A percentile compares a stretch with the other conserved stretches of the same genome.
These are phyloP conservation scores for Arthroderma uncinatum DNA, from an alignment of 2,329 filamentous ascomycete species.

Conservation along the genomic window DNA sequence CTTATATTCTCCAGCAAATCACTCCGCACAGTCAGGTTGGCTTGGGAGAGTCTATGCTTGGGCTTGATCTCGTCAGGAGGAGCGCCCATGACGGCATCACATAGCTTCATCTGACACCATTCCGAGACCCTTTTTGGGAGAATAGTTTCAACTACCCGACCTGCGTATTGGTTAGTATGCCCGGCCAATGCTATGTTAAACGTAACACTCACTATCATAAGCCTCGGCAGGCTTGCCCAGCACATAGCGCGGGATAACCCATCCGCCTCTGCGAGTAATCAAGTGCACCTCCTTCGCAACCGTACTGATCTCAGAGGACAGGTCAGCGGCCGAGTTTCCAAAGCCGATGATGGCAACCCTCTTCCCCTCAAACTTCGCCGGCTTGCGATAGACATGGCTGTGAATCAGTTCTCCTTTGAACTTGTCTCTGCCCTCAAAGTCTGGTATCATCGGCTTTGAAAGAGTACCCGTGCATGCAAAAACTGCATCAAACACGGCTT, in stretches of 20 bases:
- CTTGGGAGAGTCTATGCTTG: conserved; percentile 26
- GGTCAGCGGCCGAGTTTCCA: conserved; percentile 32
- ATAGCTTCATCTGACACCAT: conserved; percentile 24
- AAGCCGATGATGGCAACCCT: conserved; percentile 30
- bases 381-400: conserved; percentile 30
- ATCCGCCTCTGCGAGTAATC: conserved; percentile 30
- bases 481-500: conserved; percentile 27
- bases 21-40: conserved; percentile 26
- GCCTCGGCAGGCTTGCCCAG: conserved; percentile 29
- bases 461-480: conserved; percentile 28
- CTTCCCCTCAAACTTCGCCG: conserved; percentile 28
- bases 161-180: conserved; percentile 8
- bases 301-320: conserved; percentile 29
- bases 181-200: background rate
- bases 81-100: conserved; percentile 23
- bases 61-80: conserved; percentile 25
- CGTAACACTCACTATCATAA: conserved; percentile 27
- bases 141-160: conserved; percentile 12
- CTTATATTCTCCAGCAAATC: conserved; percentile 28
- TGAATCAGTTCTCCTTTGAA: conserved; percentile 30
- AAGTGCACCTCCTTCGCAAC: conserved; percentile 28
- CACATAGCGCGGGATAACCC: conserved; percentile 31
- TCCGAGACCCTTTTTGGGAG: conserved; percentile 18
- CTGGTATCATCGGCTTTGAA: conserved; percentile 24
- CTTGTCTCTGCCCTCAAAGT: conserved; percentile 22